Evolutionary conservation across 2,329 filamentous ascomycete species (phyloP), one percentile per base, ranked within the genome.

Genomic region (Beauveria varroae): DNA sequence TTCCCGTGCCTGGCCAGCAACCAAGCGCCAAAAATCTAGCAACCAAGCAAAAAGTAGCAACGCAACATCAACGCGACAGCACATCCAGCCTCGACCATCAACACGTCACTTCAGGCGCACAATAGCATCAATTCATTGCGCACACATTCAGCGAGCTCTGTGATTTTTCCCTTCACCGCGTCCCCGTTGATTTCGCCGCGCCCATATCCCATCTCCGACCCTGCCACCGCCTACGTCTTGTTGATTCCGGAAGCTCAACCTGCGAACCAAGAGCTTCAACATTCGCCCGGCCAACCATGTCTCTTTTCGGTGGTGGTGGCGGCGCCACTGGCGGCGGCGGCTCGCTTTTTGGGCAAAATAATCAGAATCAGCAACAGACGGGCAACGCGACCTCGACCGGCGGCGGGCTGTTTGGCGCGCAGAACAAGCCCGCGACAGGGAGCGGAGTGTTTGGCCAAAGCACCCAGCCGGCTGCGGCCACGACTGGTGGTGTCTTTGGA

Each of bases 161-260:
- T 10, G 44, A 37, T 20, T 52, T 8, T 14, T 16, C n/a, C 8
- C 18, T 14, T 57, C 22, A 26, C 24, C 43, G 12, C 37, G 52
- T 34, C 30, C 28, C 10, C 28, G 43, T 37, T 28, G 22, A 24
- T 41, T 12, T 12, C 52, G 34, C 24, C 26, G 44, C 46, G 53
- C 20, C 53, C 51, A 47, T 26, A 24, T 20, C n/a, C 26, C 51
- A 47, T 26, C 34, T 20, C n/a, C 26, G 9, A 30, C 41, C 51
- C 44, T 44, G n/a, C 30, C 65, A 64, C 74, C 74, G 72, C 71
- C 72, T 62, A 67, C 74, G 63, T 75, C 75, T 76, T 60, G 73
- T 72, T 61, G 68, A 71, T 65, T 56, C 67, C 26, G 52, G 30
- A 52, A 52, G 57, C 57, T 52, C 20, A 41, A 9, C 22, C 68